A percentile compares a stretch with the other conserved stretches of the same genome.
phyloP scores from a whole-genome alignment of 805 yeast genomes.

The Saccharomycopsis lassenensis region DNA sequence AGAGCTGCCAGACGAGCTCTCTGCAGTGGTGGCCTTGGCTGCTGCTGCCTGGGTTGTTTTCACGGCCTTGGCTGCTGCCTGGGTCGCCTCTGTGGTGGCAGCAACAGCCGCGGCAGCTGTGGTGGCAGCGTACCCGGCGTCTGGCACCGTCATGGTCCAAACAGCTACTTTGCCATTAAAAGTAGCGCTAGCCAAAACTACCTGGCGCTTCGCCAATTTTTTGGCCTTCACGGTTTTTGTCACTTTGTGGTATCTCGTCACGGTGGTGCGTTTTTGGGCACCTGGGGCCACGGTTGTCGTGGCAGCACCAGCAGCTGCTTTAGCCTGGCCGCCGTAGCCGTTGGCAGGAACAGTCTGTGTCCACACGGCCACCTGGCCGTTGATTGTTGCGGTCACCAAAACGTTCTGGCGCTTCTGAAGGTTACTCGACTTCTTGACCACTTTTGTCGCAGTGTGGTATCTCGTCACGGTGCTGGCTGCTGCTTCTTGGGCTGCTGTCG shows the following conservation, averaged over 20 bases:
- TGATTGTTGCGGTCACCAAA: slow-evolving; percentile 9
- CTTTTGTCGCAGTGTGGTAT: background rate
- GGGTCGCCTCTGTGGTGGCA: too few relatives aligned
- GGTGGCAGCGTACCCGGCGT: background rate
- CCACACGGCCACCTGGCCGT: slow-evolving; percentile 10
- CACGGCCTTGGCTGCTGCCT: slow-evolving; percentile 1
- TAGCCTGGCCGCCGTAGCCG: slow-evolving; percentile 4
- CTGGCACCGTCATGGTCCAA: slow-evolving; percentile 1
- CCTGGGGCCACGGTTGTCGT: slow-evolving; percentile 1
- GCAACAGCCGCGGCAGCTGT: slow-evolving; percentile 4
- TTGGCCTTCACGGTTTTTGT: background rate
- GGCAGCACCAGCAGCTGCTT: slow-evolving; percentile 1
- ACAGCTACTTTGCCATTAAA: slow-evolving; percentile 7
- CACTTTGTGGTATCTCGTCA: background rate
- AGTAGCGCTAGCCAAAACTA: slow-evolving; percentile 9
- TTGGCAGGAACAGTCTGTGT: slow-evolving; percentile 4
- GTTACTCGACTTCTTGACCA: background rate
- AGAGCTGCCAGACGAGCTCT: slow-evolving; percentile 19
- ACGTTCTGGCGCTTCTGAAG: slow-evolving; percentile 4
- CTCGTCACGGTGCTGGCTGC: slow-evolving; percentile 1
- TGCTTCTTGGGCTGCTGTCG: slow-evolving; percentile 2
- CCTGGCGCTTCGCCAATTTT: slow-evolving; percentile 5
- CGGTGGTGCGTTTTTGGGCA: background rate
- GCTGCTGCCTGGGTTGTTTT: slow-evolving; percentile 8
- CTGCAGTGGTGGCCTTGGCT: slow-evolving; percentile 16